These are phyloP conservation scores for Xylaria castorea DNA, from an alignment of 495 filamentous ascomycete species.

Conservation along the genomic window DNA sequence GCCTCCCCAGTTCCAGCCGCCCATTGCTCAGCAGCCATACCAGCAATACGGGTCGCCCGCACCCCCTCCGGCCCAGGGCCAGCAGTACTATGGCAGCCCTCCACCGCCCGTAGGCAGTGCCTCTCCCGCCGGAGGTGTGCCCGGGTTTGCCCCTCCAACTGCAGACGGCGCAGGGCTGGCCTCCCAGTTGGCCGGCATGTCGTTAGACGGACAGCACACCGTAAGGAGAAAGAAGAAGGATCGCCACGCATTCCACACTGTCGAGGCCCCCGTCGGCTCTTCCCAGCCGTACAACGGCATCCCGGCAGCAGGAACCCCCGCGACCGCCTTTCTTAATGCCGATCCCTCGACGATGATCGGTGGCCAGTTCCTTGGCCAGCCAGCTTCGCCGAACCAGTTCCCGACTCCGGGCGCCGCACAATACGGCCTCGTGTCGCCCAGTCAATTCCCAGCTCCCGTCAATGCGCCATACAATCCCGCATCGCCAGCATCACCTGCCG, in stretches of 20 bases:
- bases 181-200: slow-evolving; percentile 87
- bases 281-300: slow-evolving; percentile 72
- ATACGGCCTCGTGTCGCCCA: slow-evolving; percentile 59
- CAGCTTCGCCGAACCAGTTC: slow-evolving; percentile 56
- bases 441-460: slow-evolving; percentile 67
- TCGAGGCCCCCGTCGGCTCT: slow-evolving; percentile 71
- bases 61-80: slow-evolving; percentile 33
- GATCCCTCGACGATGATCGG: slow-evolving; percentile 51
- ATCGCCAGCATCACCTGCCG: slow-evolving; percentile 57
- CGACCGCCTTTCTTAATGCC: slow-evolving; percentile 75
- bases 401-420: slow-evolving; percentile 64
- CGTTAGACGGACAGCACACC: slow-evolving; percentile 61
- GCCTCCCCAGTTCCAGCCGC: slow-evolving; percentile 63
- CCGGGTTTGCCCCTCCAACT: slow-evolving; percentile 45
- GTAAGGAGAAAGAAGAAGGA: slow-evolving; percentile 86
- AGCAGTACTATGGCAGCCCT: slow-evolving; percentile 46
- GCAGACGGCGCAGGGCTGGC: slow-evolving; percentile 66
- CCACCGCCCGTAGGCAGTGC: slow-evolving; percentile 43
- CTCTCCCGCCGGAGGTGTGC: slow-evolving; percentile 41
- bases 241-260: slow-evolving; percentile 86
- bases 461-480: slow-evolving; percentile 65
- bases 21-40: slow-evolving; percentile 61
- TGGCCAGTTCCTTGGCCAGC: slow-evolving; percentile 37
- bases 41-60: slow-evolving; percentile 61
- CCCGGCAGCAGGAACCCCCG: slow-evolving; percentile 63